These are phyloP conservation scores for Potentilla sterilis DNA, from an alignment of 306 rosid genomes.

Conservation along the genomic window DNA sequence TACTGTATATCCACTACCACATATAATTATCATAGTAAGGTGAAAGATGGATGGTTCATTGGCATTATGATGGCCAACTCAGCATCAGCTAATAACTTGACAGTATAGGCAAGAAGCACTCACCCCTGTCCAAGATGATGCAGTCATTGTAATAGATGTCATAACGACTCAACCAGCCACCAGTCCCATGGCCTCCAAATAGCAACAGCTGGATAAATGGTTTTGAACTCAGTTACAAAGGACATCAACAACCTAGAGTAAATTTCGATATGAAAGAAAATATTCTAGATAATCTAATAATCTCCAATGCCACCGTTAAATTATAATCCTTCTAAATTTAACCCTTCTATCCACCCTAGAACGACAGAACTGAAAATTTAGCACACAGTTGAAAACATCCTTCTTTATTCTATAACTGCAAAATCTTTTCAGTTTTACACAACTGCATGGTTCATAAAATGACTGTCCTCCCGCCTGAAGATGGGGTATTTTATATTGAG, in stretches of 20 bases:
- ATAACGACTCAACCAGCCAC: slow-evolving; percentile 99
- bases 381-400: not conserved
- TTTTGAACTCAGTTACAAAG: slow-evolving; percentile 2
- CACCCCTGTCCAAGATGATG: slow-evolving; percentile 82
- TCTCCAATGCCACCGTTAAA: not conserved
- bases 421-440: not conserved
- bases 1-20: not conserved
- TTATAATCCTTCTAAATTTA: not conserved
- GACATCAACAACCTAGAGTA: not conserved
- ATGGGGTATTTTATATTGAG: not conserved
- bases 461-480: not conserved
- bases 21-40: not conserved
- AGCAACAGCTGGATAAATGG: slow-evolving; percentile 65
- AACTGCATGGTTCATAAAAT: not conserved
- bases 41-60: slow-evolving; percentile 9
- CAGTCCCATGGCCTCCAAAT: slow-evolving; percentile 99
- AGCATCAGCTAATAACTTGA: slow-evolving; percentile 11
- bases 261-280: not conserved
- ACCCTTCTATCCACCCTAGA: not conserved
- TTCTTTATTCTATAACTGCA: not conserved
- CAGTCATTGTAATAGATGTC: slow-evolving; percentile 90
- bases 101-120: slow-evolving; percentile 37
- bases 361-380: not conserved
- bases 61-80: not conserved
- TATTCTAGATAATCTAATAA: not conserved